These are phyloP conservation scores for Galeopsis tetrahit DNA, from an alignment of 257 asterid genomes.

Conservation along the genomic window DNA sequence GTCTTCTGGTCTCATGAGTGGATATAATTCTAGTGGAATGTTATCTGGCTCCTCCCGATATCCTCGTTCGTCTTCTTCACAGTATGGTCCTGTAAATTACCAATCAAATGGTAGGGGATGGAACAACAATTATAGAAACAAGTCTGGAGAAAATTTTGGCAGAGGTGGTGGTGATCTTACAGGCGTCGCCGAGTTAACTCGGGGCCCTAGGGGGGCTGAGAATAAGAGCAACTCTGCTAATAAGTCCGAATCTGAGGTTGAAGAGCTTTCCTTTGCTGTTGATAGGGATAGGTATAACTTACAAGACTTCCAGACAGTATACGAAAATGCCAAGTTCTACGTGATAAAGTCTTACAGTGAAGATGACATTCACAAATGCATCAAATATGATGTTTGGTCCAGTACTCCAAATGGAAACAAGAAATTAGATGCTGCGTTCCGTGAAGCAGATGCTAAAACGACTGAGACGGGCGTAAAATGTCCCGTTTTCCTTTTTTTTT, in stretches of 20 bases:
- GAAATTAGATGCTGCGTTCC: slow-evolving; percentile 70
- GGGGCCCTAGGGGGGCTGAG: slow-evolving; percentile 87
- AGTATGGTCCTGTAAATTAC: slow-evolving; percentile 49
- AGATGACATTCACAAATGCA: slow-evolving; percentile 79
- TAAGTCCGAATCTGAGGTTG: slow-evolving; percentile 45
- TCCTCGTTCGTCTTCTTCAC: slow-evolving; percentile 47
- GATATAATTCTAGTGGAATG: slow-evolving; percentile 51
- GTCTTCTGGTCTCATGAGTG: slow-evolving; percentile 47
- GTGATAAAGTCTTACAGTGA: slow-evolving; percentile 88
- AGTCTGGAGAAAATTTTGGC: slow-evolving; percentile 47
- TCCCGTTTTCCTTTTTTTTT: slow-evolving; percentile 80
- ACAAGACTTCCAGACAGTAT: slow-evolving; percentile 58
- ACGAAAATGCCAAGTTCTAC: slow-evolving; percentile 69
- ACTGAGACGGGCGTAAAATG: slow-evolving; percentile 52
- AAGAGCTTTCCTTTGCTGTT: slow-evolving; percentile 39
- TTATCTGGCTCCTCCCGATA: slow-evolving; percentile 51
- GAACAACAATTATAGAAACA: slow-evolving; percentile 54
- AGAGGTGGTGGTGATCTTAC: slow-evolving; percentile 61
- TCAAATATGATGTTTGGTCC: slow-evolving; percentile 90
- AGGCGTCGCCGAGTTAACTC: slow-evolving; percentile 59
- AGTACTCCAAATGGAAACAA: slow-evolving; percentile 82
- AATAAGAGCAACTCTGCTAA: slow-evolving; percentile 38
- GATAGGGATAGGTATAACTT: slow-evolving; percentile 57
- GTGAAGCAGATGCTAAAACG: slow-evolving; percentile 53
- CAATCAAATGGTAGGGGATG: slow-evolving; percentile 49